These are phyloP conservation scores for Stellera chamaejasme DNA, from an alignment of 345 rosid genomes.

Conservation along the genomic window DNA sequence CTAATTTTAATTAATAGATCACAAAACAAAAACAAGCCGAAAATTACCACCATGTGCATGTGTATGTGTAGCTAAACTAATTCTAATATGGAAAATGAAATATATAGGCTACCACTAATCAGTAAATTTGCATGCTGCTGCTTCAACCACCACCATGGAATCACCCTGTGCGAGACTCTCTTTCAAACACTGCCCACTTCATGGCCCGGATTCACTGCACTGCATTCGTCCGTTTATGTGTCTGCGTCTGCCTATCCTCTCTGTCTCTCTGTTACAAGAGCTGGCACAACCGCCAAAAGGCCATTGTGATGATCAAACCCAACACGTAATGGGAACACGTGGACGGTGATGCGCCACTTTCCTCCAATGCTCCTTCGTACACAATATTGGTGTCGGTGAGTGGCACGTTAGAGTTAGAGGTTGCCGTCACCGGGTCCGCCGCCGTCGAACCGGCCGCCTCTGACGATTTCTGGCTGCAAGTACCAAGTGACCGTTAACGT, in stretches of 20 bases:
- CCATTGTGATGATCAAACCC: slow-evolving; percentile 24
- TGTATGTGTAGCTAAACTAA: no score
- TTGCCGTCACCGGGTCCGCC: slow-evolving; percentile 8
- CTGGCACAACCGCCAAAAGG: slow-evolving; percentile 31
- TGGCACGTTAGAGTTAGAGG: slow-evolving; percentile 4
- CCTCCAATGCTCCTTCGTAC: slow-evolving; percentile 54
- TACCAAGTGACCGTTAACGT: slow-evolving; percentile 18
- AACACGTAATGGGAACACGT: slow-evolving; percentile 11
- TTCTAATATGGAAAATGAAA: no score
- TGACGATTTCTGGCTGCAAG: slow-evolving; percentile 66
- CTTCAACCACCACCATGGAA: no score
- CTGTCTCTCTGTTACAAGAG: slow-evolving; percentile 36
- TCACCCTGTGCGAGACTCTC: slow-evolving; percentile 15
- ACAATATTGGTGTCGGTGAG: slow-evolving; percentile 40
- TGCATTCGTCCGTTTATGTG: no score
- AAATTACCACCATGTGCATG: no score
- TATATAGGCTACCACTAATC: no score
- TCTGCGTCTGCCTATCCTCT: slow-evolving; percentile 7
- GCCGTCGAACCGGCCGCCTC: slow-evolving; percentile 25
- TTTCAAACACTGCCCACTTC: slow-evolving; percentile 23
- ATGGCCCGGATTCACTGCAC: not conserved
- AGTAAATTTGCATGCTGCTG: no score
- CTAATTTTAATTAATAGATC: no score
- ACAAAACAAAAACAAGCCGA: no score
- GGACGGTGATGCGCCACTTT: slow-evolving; percentile 38